Evolutionary conservation across 805 yeast species (phyloP), one percentile per base, ranked within the genome.

Genomic region (Spathaspora hagerdaliae): DNA sequence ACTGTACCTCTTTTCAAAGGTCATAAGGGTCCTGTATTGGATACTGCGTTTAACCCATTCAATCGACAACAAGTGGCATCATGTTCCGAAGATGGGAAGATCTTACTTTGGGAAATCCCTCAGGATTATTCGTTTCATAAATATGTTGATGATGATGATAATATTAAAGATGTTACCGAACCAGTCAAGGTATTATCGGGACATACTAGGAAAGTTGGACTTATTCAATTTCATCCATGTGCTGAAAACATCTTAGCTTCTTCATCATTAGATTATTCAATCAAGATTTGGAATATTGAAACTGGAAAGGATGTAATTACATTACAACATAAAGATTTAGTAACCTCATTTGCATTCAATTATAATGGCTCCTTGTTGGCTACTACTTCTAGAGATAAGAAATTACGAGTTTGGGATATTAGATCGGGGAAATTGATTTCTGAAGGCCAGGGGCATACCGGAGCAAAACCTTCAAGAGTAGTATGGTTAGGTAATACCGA

Each of bases 21-120:
- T 12, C 99, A 92, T 64, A 86, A 91, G 31, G 97, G 96, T 27
- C 85, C 95, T 7, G 97, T 94, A 32, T 76, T 94, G 54, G 99
- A 94, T 67, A 92, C 98, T 0, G 96, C 87, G 47, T 94, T 92
- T 74, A 86, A 90, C 66, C 99, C 99, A 1, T 94, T 91, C 63
- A 79, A 92, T 61, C 83, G 82, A 47, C 73, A 77, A 52, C 77
- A 81, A 56, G 66, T 91, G 44, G 95, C 83, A 4, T 85, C 96
- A 42, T 83, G 87, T 39, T 84, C 95, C 27, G 92, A 86, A 49
- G 87, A 83, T 60, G 85, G 89, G 4, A 83, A 82, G 58, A 82
- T 94, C 51, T 82, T 85, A 44, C 61, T 94, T 38, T 94, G 97
- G 97, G 79, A 80, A 48, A 85, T 94, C 39, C 99, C 99, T 0